Conservation (phyloP, 1,284 basidiomycete species). For the Sanghuangporus weigelae region DNA sequence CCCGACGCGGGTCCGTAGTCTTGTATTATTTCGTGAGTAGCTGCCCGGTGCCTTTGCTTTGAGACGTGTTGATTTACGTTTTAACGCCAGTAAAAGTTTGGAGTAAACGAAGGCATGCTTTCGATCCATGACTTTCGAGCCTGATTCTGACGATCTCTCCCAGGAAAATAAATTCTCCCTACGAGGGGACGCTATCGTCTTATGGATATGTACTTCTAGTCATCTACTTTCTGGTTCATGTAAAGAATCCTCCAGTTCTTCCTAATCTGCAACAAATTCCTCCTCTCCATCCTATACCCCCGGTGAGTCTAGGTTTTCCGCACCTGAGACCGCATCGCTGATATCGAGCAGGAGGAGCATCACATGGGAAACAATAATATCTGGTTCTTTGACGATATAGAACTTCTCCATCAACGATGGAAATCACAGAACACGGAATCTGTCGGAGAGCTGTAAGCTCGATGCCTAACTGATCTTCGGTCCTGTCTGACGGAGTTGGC, state of each 20-base stretch:
- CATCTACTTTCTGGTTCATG: conserved; percentile 95
- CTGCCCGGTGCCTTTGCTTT: conserved; percentile 13
- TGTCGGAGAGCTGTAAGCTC: conserved; percentile 83
- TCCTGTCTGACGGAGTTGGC: conserved; percentile 10
- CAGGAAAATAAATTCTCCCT: conserved; percentile 97
- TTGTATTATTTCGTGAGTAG: conserved; percentile 90
- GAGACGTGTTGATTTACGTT: not conserved
- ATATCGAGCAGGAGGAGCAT: conserved; percentile 65
- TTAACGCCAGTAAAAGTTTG: conserved; percentile 84
- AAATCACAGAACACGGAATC: conserved; percentile 89
- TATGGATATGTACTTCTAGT: conserved; percentile 98
- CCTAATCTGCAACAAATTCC: conserved; percentile 90
- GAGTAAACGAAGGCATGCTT: conserved; percentile 84
- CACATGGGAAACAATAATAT: conserved; percentile 81
- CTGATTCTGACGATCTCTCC: not conserved
- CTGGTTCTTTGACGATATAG: conserved; percentile 98
- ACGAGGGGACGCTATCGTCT: conserved; percentile 92
- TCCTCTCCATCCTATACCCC: conserved; percentile 75
- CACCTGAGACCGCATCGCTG: not conserved
- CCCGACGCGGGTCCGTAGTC: conserved; percentile 86
- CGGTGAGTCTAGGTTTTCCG: conserved; percentile 32
- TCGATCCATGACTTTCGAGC: not conserved
- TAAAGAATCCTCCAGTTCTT: conserved; percentile 91
- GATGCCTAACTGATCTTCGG: conserved; percentile 5
- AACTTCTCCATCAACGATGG: conserved; percentile 87